Evolutionary conservation across 108 stramenopile genomes (phyloP), one percentile per base, ranked within the genome.

Genomic region (Craspedostauros australis): DNA sequence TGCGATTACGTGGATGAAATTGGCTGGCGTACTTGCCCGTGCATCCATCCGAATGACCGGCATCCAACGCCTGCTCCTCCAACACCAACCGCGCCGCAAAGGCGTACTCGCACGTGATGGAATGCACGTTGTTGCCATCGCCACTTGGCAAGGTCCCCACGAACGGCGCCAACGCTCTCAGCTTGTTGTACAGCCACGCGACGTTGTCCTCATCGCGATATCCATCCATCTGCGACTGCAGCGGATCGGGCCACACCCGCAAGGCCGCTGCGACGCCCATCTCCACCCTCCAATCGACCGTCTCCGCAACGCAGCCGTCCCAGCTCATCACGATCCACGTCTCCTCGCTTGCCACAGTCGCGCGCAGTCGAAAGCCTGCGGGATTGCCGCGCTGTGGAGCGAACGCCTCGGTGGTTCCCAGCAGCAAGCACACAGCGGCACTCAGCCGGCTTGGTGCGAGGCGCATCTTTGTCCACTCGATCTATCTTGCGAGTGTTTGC

Each of bases 11-110:
- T 12, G 79, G 77, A 50, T 78, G 77, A 41, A 60, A 82, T 47
- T 62, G 69, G 19, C 51, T 58, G 21, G 68, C 78, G 50, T 84
- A 84, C 30, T 84, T 84, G 1, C 82, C 82, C 24, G 57, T 62
- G n/a, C 61, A 62, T 5, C 78, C 76, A 60, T 60, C 68, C 8
- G 78, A 80, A 14, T 70, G 46, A 8, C 77, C 75, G 8, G 52
- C 61, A 46, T 84, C 82, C 19, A 84, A 44, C 18, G 63, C 46
- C 43, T 84, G 82, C 28, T 84, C 82, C 49, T 84, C 82, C 5
- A 84, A 9, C 11, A 84, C 38, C 23, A 84, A 18, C 16, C 82
- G 64, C 16, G 64, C 60, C 12, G 74, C 36, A 24, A 84, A 37
- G 1, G 79, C 82, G 31, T 41, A 65, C 20, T 71, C 70, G 31